Evolutionary conservation across 1,139 yeast genomes (phyloP), one percentile per base, ranked within the genome.

Genomic region (Taiozyma onychis): DNA sequence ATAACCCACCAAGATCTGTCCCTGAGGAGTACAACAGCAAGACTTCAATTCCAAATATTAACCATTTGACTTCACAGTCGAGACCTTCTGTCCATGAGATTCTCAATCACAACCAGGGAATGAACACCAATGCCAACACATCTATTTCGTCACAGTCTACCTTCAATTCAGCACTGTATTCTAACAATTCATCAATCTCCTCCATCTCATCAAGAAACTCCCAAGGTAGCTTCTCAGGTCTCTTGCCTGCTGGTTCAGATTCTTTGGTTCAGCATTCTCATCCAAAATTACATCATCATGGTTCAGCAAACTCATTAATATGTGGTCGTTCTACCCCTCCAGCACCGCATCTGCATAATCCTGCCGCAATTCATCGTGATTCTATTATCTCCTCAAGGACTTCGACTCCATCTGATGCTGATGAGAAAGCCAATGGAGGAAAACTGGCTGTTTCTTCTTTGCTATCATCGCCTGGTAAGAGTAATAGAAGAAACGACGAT

Each of bases 1-100:
- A 34, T 22, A 27, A 44, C 3, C 55, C 60, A 11, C 61, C 63
- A 43, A 53, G 62, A 41, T 59, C 63, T 1, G 41, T 58, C 2
- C 62, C 62, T 4, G 54, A 54, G 5, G 59, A 57, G 8, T 51
- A 44, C 35, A 45, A 11, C 10, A 28, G 41, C 13, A 59, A 44
- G 53, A 59, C 22, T 7, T 48, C 62, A 2, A 53, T 58, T 6
- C 62, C 63, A 27, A 56, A 57, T 34, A 54, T 57, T 21, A 34
- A 47, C 3, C 58, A 56, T 41, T 37, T 61, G 3, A 68, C 64
- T 22, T 74, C 73, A 34, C 64, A 66, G 44, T 57, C 75, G 44
- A 66, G 80, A 48, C 78, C 79, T 0, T 73, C 78, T 3, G 63
- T 76, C 43, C 60, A 72, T 41, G 80, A 76, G 54, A 58, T 74